These are phyloP conservation scores for Dipteronia sinensis DNA, from an alignment of 345 rosid species.

Conservation along the genomic window DNA sequence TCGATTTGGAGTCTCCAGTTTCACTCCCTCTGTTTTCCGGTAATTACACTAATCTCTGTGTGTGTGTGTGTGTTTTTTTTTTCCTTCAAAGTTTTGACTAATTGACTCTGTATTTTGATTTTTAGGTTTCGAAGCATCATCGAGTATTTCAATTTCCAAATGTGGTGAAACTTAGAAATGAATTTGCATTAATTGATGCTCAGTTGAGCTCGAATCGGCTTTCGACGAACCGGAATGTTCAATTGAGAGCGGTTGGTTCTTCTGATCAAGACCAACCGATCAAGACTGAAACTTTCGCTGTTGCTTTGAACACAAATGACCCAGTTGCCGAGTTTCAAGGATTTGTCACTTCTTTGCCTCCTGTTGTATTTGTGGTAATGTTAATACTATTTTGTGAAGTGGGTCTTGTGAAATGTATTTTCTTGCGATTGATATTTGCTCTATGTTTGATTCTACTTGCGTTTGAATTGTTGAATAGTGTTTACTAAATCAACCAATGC, in stretches of 20 bases:
- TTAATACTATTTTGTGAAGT: neutral
- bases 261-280: conserved; percentile 35
- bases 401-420: conserved; percentile 8
- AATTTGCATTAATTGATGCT: conserved; percentile 24
- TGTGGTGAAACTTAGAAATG: conserved; percentile 27
- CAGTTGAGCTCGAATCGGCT: conserved; percentile 25
- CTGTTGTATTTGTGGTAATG: conserved; percentile 60
- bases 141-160: conserved; percentile 42
- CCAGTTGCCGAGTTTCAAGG: conserved; percentile 43
- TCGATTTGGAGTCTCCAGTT: conserved; percentile 45
- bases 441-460: too few species aligned
- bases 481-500: neutral
- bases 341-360: conserved; percentile 49
- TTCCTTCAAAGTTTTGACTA: neutral
- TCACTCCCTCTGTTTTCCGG: conserved; percentile 39
- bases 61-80: neutral
- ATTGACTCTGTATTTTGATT: conserved; percentile 27
- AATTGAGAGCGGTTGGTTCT: conserved; percentile 43
- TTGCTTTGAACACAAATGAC: conserved; percentile 20
- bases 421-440: neutral
- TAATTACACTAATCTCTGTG: neutral
- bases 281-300: conserved; percentile 17
- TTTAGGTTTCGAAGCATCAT: conserved; percentile 34
- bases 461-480: neutral
- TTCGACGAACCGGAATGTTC: conserved; percentile 26